Base-by-base conservation (phyloP, 768 basidiomycete species). In the Rhizopogon vulgaris region DNA sequence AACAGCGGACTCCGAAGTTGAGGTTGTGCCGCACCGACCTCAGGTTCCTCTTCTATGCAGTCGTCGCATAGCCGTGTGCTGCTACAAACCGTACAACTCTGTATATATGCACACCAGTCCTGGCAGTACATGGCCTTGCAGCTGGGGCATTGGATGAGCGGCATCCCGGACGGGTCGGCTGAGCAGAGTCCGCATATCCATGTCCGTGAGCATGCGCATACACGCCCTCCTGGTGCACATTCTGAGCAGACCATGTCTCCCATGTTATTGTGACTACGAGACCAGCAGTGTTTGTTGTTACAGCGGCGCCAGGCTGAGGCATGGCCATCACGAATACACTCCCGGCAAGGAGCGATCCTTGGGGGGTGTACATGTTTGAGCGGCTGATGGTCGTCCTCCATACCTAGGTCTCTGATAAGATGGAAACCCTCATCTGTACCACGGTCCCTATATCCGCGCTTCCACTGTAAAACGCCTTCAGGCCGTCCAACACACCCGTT, bases 401-500 rank as follows among this genome's bases (percentile, higher is more conserved):
- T 22, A 10, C 32, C 12, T 34, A 14, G 18, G 8, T 46, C 18
- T 9, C 9, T 46, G 18, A 18, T 46, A 24, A 30, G 18, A 34
- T 22, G 14, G 1, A 46, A 15, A 6, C 17, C 8, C 22, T 46
- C 30, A 10, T 34, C 22, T 15, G 45, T 17, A 22, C 18, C 34
- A 30, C 32, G 30, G 14, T 22, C n/a, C n/a, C n/a, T 32, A 10
- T 28, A 32, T 34, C 8, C 28, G 9, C 30, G 45, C 14, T 14
- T 22, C 45, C 45, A 15, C 30, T 46, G 30, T 9, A 9, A 18
- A 9, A 22, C 18, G 14, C 45, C 30, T 46, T 46, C 18, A 22
- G 45, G 45, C 18, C 30, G 45, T 46, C 45, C 45, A 22, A 46
- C 30, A 46, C 45, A 46, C 45, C 45, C 30, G 12, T 32, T 46